A percentile compares a stretch with the other conserved stretches of the same genome.
phyloP scores from a whole-genome alignment of 139 green algal genomes.

The Micractinium conductrix region DNA sequence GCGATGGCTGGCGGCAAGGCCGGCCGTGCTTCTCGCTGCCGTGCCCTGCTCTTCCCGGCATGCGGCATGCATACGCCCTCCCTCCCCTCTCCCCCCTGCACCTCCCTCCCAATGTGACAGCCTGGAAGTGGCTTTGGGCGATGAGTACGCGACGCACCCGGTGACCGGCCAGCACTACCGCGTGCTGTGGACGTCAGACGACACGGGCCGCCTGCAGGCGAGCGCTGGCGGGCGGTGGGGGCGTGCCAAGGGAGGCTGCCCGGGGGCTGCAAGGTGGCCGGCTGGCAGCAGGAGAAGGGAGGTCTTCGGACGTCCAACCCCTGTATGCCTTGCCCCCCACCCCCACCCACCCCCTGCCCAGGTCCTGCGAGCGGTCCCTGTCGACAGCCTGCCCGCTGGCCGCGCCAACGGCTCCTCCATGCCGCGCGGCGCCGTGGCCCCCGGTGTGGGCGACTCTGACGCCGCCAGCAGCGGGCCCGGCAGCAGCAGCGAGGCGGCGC shows the following conservation, averaged over 20 bases:
- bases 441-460: background rate
- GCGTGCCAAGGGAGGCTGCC: background rate
- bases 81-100: no score
- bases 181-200: constrained; percentile 74
- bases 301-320: background rate
- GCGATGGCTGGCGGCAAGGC: constrained; percentile 28
- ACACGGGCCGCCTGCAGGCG: constrained; percentile 68
- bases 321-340: background rate
- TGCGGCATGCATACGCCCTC: no score
- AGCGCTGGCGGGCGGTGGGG: background rate
- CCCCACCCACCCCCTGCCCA: background rate
- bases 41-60: no score
- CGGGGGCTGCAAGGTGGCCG: no score
- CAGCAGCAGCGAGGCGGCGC: background rate
- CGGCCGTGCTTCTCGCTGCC: no score
- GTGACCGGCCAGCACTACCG: constrained; percentile 45
- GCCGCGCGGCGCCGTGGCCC: background rate
- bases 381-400: background rate
- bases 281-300: background rate
- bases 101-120: no score
- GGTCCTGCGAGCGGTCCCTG: constrained; percentile 3
- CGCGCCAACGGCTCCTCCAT: background rate
- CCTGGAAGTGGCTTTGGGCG: constrained; percentile 44
- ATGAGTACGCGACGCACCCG: constrained; percentile 52
- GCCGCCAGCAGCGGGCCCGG: background rate